Percentiles rank a stretch among this genome's conserved stretches.
phyloP scores from a whole-genome alignment of 2,329 filamentous ascomycete species.

The Chaetothyriales sp. region DNA sequence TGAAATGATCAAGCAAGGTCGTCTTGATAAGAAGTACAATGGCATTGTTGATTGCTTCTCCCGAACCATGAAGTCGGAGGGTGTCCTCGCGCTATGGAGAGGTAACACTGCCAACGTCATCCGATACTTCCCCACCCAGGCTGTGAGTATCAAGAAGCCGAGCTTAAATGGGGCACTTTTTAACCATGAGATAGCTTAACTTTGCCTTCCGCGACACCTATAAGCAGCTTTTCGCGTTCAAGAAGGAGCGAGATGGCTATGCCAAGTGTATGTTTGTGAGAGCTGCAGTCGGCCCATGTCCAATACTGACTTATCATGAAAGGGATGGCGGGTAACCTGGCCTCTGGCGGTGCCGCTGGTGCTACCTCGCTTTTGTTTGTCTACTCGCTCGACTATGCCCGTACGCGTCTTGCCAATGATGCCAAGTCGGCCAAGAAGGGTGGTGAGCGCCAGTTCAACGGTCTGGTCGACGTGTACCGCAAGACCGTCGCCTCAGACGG shows the following conservation, averaged over 20 bases:
- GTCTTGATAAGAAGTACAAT: conserved; percentile 93
- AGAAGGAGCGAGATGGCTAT: conserved; percentile 99
- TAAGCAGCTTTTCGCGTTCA: conserved; percentile 99
- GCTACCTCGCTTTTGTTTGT: conserved; percentile 99
- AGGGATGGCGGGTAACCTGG: conserved; percentile 94
- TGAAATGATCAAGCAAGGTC: conserved; percentile 98
- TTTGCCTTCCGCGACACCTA: conserved; percentile 99
- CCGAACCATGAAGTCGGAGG: conserved; percentile 79
- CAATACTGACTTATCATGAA: neutral
- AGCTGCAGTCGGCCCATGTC: neutral
- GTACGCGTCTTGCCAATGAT: conserved; percentile 99
- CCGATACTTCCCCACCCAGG: conserved; percentile 45
- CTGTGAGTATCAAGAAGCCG: neutral
- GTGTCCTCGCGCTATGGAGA: conserved; percentile 92
- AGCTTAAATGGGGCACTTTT: neutral
- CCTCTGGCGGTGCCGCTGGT: conserved; percentile 99
- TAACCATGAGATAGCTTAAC: conserved; percentile 49
- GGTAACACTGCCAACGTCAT: conserved; percentile 99
- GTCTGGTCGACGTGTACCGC: conserved; percentile 97
- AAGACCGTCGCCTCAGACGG: conserved; percentile 98
- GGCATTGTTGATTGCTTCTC: conserved; percentile 93
- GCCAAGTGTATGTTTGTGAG: conserved; percentile 50
- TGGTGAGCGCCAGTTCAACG: conserved; percentile 99
- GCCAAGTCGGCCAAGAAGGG: conserved; percentile 89
- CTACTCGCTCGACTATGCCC: conserved; percentile 99